These are phyloP conservation scores for Strigomonas culicis DNA, from an alignment of 208 protist species.

Conservation along the genomic window DNA sequence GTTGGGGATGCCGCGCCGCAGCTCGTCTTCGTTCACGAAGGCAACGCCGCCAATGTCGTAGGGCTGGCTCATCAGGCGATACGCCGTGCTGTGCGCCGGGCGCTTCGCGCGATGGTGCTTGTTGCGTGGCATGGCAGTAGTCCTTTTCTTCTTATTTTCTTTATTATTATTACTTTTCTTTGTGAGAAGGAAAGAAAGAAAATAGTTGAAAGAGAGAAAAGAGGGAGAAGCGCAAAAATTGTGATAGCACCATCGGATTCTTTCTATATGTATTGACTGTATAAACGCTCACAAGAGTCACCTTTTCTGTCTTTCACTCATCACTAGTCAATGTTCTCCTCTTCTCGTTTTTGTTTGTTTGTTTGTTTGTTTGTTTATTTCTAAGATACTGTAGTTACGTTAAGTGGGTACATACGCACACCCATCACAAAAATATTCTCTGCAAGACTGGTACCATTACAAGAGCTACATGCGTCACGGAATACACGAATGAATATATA, in stretches of 20 bases:
- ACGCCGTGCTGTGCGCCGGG: too few relatives aligned
- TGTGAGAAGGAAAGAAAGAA: too few relatives aligned
- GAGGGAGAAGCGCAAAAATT: too few relatives aligned
- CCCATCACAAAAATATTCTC: neutral
- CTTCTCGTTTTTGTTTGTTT: neutral
- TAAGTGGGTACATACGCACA: neutral
- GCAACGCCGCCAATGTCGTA: constrained; percentile 11
- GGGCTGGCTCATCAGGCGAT: too few relatives aligned
- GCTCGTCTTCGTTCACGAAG: constrained; percentile 63
- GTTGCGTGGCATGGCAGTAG: too few relatives aligned
- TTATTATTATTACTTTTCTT: neutral
- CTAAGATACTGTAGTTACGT: neutral
- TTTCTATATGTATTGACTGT: too few relatives aligned
- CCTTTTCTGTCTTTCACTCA: neutral
- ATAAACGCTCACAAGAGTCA: neutral
- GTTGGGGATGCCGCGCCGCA: constrained; percentile 37
- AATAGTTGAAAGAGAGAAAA: too few relatives aligned
- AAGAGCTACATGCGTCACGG: neutral
- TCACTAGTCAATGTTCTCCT: neutral
- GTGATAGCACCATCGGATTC: too few relatives aligned
- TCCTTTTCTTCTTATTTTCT: neutral
- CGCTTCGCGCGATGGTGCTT: too few relatives aligned
- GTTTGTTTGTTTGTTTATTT: neutral
- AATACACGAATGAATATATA: neutral
- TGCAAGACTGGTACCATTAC: neutral